These are phyloP conservation scores for Trichosporon sp. DNA, from an alignment of 1,284 basidiomycete species.

Conservation along the genomic window DNA sequence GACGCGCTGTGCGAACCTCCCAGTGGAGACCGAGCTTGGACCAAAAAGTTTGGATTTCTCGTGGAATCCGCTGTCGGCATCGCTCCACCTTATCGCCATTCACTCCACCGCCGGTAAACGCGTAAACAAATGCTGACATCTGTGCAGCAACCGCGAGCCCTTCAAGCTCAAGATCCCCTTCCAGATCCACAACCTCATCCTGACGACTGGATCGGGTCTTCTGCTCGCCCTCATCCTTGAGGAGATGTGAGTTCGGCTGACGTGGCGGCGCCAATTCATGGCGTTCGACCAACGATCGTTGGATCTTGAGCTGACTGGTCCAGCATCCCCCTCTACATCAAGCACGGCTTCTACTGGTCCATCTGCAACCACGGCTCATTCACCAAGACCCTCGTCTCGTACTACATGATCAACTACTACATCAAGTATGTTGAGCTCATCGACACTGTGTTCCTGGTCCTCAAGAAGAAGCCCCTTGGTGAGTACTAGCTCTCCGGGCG, in stretches of 20 bases:
- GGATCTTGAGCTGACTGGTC: constrained; percentile 18
- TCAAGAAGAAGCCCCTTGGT: constrained; percentile 98
- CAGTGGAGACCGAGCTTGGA: neutral
- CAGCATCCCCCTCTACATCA: constrained; percentile 69
- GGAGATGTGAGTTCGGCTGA: constrained; percentile 66
- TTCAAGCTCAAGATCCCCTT: constrained; percentile 84
- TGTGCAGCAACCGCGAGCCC: constrained; percentile 62
- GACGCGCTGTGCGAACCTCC: neutral
- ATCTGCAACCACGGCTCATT: constrained; percentile 79
- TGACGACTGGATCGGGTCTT: constrained; percentile 78
- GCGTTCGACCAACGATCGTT: neutral
- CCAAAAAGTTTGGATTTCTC: neutral
- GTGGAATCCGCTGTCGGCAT: neutral
- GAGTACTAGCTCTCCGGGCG: constrained; percentile 42
- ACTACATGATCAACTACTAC: constrained; percentile 98
- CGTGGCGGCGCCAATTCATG: neutral
- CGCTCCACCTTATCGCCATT: neutral
- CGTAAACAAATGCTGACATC: constrained; percentile 15
- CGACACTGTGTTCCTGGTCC: constrained; percentile 94
- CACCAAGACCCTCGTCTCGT: constrained; percentile 87
- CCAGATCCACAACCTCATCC: constrained; percentile 86
- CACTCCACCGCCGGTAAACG: neutral
- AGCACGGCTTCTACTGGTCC: constrained; percentile 70
- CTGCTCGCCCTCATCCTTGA: constrained; percentile 85
- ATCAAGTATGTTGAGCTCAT: constrained; percentile 93